A percentile compares a stretch with the other conserved stretches of the same genome.
phyloP scores from a whole-genome alignment of 2,329 filamentous ascomycete species.

The Capronia epimyces region DNA sequence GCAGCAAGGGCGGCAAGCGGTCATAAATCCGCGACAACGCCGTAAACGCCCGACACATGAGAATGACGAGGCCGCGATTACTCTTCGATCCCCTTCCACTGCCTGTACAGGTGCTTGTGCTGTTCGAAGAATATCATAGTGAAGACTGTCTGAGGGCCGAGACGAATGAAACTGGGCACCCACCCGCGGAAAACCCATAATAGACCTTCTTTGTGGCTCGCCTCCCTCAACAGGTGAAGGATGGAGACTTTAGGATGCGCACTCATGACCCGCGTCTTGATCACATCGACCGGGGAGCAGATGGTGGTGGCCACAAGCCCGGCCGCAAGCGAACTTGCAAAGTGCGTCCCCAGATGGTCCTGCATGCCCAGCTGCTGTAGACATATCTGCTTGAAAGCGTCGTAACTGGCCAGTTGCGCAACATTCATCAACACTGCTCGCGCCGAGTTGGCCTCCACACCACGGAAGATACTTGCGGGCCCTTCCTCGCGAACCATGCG shows the following conservation, averaged over 20 bases:
- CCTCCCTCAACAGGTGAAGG: conserved; percentile 47
- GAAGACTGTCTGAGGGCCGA: conserved; percentile 61
- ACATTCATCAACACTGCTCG: conserved; percentile 62
- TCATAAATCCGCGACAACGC: background rate
- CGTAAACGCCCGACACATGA: background rate
- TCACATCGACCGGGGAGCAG: conserved; percentile 62
- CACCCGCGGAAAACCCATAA: conserved; percentile 63
- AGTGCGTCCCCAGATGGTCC: conserved; percentile 57
- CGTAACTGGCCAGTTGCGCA: conserved; percentile 59
- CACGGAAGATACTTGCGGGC: conserved; percentile 68
- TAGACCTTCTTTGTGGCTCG: conserved; percentile 53
- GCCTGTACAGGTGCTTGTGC: conserved; percentile 59
- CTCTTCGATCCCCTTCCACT: conserved; percentile 35
- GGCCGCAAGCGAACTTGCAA: conserved; percentile 56
- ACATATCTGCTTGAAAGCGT: conserved; percentile 56
- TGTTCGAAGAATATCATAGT: conserved; percentile 64
- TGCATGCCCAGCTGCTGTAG: conserved; percentile 49
- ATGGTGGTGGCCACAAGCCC: conserved; percentile 63
- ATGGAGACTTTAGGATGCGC: conserved; percentile 45
- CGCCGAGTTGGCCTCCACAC: conserved; percentile 59
- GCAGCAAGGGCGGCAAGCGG: background rate
- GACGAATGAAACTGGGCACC: conserved; percentile 61
- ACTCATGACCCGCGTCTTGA: conserved; percentile 63
- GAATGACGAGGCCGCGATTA: background rate
- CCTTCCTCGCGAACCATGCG: conserved; percentile 88